Evolutionary conservation across 163 green algal species (phyloP), one percentile per base, ranked within the genome.

Genomic region (Scenedesmus sp.): DNA sequence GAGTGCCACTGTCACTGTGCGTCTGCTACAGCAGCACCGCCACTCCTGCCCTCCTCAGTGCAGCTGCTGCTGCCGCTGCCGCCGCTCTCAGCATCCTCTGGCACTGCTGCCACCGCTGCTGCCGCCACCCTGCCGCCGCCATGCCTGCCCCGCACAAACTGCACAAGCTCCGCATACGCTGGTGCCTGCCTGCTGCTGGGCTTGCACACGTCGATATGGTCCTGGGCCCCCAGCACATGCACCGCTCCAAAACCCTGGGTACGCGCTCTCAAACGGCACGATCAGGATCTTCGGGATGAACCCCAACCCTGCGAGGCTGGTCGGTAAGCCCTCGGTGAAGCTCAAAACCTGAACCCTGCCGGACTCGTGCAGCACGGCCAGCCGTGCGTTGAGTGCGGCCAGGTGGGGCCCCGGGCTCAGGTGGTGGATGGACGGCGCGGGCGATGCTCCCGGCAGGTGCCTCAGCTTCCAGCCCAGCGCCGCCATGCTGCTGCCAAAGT

Each of bases 151-250:
- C 88, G 76, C 44, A 98, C 68, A 83, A 97, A 96, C 37, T 94
- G 80, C 18, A 94, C 72, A 46, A 95, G 78, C 56, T 87, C 44
- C 0, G 56, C 49, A 81, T 98, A 98, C 0, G 92, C 92, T 0
- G 91, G 83, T 68, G 97, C 94, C 3, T 90, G 18, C 3, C 59
- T 86, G 42, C 93, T 78, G 0, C 85, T 33, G 0, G 97, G 97
- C 91, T 99, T 99, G 95, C 97, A 99, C 40, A 96, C 90, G 46
- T 94, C 93, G 78, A 99, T 97, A 92, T 99, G 97, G 91, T 99
- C 97, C n/a, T 95, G 85, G 2, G 89, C 61, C 6, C 84, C 35
- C 81, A 99, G 92, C 79, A 97, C 80, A 37, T 97, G 73, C 78
- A 97, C 96, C 6, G 96, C 93, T 15, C 98, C 98, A 76, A n/a